A percentile compares a stretch with the other conserved stretches of the same genome.
Evolutionary conservation across 2,329 filamentous ascomycete genomes (phyloP).

Genomic region (Xylaria sp.): DNA sequence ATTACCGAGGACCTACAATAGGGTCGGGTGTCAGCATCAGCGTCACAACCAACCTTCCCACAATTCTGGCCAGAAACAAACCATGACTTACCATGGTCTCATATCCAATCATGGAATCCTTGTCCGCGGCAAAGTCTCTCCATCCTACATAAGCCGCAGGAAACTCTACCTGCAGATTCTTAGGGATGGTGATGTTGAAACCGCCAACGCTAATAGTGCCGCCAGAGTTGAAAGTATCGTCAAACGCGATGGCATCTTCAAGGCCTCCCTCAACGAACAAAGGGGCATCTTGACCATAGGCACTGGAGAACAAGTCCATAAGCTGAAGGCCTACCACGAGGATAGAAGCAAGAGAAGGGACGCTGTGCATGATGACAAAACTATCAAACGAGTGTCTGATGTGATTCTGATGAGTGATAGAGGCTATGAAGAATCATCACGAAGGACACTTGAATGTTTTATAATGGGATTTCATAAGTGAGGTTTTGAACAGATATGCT

Average conservation of each 20-base stretch:
- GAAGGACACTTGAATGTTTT: slow-evolving; percentile 4
- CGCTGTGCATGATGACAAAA: slow-evolving; percentile 21
- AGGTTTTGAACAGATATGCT: not conserved
- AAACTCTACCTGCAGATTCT: slow-evolving; percentile 57
- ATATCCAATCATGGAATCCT: slow-evolving; percentile 42
- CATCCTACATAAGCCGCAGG: slow-evolving; percentile 53
- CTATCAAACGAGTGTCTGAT: not conserved
- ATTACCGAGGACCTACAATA: slow-evolving; percentile 44
- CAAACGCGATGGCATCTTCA: slow-evolving; percentile 42
- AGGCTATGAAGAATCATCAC: not conserved
- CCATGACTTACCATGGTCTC: slow-evolving; percentile 43
- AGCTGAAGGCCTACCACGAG: slow-evolving; percentile 30
- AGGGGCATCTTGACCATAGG: slow-evolving; percentile 35
- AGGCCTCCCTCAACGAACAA: slow-evolving; percentile 43
- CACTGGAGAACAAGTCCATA: slow-evolving; percentile 17
- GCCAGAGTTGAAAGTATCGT: slow-evolving; percentile 51
- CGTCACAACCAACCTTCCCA: no score
- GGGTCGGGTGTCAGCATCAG: no score
- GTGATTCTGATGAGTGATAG: not conserved
- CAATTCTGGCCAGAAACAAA: not conserved
- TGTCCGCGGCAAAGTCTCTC: slow-evolving; percentile 44
- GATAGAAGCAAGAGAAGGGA: slow-evolving; percentile 21
- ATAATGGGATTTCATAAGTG: slow-evolving; percentile 9
- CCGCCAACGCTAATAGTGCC: slow-evolving; percentile 53
- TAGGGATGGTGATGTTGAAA: slow-evolving; percentile 52